Conservation (phyloP, 2,329 filamentous ascomycete genomes). For the Diaporthe sp. region DNA sequence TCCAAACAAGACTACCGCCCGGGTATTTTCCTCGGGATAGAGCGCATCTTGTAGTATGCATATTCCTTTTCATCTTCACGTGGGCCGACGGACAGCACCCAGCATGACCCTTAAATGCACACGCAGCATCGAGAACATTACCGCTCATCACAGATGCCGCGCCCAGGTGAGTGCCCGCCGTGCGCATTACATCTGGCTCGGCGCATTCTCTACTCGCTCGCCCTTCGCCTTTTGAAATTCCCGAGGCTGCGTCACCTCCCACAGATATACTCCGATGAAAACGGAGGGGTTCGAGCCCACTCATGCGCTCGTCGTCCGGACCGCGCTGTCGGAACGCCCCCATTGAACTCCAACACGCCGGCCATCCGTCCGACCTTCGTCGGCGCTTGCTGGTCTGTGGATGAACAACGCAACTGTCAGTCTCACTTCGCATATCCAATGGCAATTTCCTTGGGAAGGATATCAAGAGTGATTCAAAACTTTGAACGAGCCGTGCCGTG, state of each 20-base stretch:
- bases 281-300: neutral
- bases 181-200: neutral
- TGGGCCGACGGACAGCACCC: neutral
- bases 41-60: neutral
- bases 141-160: neutral
- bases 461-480: conserved; percentile 20
- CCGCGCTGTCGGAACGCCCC: conserved; percentile 3
- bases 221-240: neutral
- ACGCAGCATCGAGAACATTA: neutral
- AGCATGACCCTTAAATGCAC: neutral
- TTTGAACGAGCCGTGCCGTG: neutral
- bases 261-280: neutral
- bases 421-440: neutral
- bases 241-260: conserved; percentile 17
- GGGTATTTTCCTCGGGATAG: neutral
- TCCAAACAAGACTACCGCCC: neutral
- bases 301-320: conserved; percentile 3
- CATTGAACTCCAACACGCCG: neutral
- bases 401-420: neutral
- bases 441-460: neutral
- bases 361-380: neutral
- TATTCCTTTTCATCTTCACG: neutral
- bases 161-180: neutral
- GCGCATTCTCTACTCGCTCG: neutral
- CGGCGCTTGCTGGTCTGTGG: neutral